Evolutionary conservation across 108 stramenopile genomes (phyloP).

Genomic region (Cyclotella choctawhatcheeana): DNA sequence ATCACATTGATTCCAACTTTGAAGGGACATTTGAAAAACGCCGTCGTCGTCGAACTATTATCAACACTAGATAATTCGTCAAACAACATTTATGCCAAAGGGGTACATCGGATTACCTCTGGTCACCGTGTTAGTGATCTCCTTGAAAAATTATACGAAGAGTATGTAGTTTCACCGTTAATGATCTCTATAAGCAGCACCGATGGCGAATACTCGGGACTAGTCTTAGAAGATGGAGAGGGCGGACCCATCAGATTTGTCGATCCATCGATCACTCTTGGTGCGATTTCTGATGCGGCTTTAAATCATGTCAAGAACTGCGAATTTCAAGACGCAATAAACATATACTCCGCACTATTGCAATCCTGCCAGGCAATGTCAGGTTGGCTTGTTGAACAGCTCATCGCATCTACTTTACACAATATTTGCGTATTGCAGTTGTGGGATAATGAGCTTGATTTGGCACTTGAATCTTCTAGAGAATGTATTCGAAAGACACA

Average conservation of each 20-base stretch:
- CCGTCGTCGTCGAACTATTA: slow-evolving; percentile 15
- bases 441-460: slow-evolving; percentile 40
- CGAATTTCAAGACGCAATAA: slow-evolving; percentile 32
- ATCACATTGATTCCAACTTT: slow-evolving; percentile 34
- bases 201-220: slow-evolving; percentile 21
- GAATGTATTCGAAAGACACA: slow-evolving; percentile 31
- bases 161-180: slow-evolving; percentile 6
- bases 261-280: slow-evolving; percentile 21
- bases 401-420: slow-evolving; percentile 42
- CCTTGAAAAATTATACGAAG: slow-evolving; percentile 7
- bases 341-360: slow-evolving; percentile 31
- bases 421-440: slow-evolving; percentile 38
- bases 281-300: slow-evolving; percentile 31
- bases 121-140: slow-evolving; percentile 25
- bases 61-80: not conserved
- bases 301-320: slow-evolving; percentile 13
- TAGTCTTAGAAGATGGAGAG: slow-evolving; percentile 33
- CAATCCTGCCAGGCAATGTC: slow-evolving; percentile 31
- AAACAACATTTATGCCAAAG: slow-evolving; percentile 10
- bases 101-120: slow-evolving; percentile 22
- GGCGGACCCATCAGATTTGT: slow-evolving; percentile 37
- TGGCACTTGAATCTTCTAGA: slow-evolving; percentile 26
- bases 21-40: slow-evolving; percentile 14
- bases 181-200: not conserved
- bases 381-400: slow-evolving; percentile 31